Percentiles rank a stretch among this genome's conserved stretches.
These are phyloP conservation scores for Microsporum ferrugineum DNA, from an alignment of 2,329 filamentous ascomycete genomes.

Conservation along the genomic window DNA sequence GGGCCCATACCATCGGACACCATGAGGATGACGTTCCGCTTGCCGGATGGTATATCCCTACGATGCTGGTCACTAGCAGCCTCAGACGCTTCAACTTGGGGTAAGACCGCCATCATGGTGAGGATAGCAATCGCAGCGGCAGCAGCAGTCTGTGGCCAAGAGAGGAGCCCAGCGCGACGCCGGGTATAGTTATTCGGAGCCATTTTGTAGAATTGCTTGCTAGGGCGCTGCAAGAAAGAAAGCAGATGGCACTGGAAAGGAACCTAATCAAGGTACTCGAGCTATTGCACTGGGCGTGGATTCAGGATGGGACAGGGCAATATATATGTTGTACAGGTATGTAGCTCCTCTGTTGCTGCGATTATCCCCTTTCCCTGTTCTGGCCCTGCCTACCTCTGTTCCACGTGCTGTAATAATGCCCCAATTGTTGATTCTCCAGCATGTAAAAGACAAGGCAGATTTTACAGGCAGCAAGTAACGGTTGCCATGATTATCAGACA, in stretches of 20 bases:
- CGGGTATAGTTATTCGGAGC: constrained; percentile 38
- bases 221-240: not conserved
- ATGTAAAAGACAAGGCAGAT: not conserved
- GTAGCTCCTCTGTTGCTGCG: not conserved
- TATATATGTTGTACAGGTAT: not conserved
- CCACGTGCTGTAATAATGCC: not conserved
- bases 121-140: constrained; percentile 66
- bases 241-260: not conserved
- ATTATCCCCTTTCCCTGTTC: not conserved
- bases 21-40: constrained; percentile 97
- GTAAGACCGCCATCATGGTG: constrained; percentile 39
- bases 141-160: constrained; percentile 77
- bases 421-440: not conserved
- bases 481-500: not conserved
- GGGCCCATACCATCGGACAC: constrained; percentile 98
- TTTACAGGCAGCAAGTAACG: not conserved
- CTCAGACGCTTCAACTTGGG: constrained; percentile 49
- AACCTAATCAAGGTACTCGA: not conserved
- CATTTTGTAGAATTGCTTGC: not conserved
- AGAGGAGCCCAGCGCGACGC: constrained; percentile 65
- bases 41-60: constrained; percentile 44
- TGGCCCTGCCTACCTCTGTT: not conserved
- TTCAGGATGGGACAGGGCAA: not conserved
- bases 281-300: no score
- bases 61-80: constrained; percentile 20